These are phyloP conservation scores for Acanthamoeba lenticulata DNA, from an alignment of 208 protist genomes.

Conservation along the genomic window DNA sequence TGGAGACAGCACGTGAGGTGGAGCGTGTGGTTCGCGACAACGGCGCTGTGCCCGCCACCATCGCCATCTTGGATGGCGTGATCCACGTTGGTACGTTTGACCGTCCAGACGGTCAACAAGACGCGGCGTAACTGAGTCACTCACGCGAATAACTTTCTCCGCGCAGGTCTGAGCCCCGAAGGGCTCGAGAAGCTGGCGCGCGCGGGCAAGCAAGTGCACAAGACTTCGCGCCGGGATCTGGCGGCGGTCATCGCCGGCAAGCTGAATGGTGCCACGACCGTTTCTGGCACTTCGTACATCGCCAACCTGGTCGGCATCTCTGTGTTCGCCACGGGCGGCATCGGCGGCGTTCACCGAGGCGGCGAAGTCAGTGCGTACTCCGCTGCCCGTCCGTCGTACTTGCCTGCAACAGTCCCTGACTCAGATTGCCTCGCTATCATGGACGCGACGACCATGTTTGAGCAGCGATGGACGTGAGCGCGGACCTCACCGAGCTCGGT, in stretches of 20 bases:
- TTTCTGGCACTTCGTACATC: constrained; percentile 88
- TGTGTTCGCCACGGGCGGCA: constrained; percentile 93
- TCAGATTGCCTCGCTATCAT: too few species aligned
- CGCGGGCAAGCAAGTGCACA: constrained; percentile 73
- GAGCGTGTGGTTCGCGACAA: constrained; percentile 86
- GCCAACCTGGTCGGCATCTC: constrained; percentile 83
- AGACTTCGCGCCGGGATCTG: constrained; percentile 89
- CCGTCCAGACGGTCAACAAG: constrained; percentile 69
- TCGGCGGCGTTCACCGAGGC: constrained; percentile 92
- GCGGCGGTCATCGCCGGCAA: constrained; percentile 77
- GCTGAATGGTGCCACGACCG: constrained; percentile 90
- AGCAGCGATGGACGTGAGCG: constrained; percentile 88
- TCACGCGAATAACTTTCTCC: constrained; percentile 42
- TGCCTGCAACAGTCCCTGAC: not conserved
- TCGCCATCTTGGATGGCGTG: constrained; percentile 90
- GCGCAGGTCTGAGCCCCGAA: constrained; percentile 26
- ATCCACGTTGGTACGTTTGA: constrained; percentile 86
- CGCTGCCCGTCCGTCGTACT: too few species aligned
- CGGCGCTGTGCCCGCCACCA: constrained; percentile 92
- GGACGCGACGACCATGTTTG: not conserved
- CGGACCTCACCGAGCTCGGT: constrained; percentile 92
- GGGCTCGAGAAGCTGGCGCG: constrained; percentile 58
- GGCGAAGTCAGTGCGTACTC: constrained; percentile 79
- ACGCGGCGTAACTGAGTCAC: constrained; percentile 16
- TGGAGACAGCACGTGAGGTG: constrained; percentile 86